Base-by-base conservation (phyloP, 78 protist species). In the Cavenderia fasciculata region DNA sequence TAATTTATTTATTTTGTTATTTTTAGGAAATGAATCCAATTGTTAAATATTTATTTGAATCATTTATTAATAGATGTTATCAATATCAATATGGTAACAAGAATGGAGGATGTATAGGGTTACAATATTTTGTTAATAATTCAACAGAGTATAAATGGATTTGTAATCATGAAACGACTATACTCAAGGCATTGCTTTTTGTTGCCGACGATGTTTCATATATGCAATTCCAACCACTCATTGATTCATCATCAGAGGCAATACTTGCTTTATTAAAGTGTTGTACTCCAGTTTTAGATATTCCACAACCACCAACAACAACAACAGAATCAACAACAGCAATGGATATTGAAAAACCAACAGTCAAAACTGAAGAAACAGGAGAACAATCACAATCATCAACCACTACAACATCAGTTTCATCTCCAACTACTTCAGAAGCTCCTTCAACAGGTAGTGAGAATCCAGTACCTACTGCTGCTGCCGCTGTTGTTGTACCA, bases 121-220 rank as follows among this genome's bases (percentile, higher is more conserved):
- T 96, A 2, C 38, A 46, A 29, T 44, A 40, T 18, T 61, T 96
- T 11, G 25, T 71, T 7, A 25, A 68, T n/a, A 71, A 66, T 18
- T 56, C 74, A 73, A 69, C 90, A 14, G 54, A 44, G 25, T 14
- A 16, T 12, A 21, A 31, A 19, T 77, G 94, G 92, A 57, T 94
- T 14, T 23, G 16, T 0, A 31, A 16, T 12, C 38, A 19, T 43
- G 84, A 96, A 78, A n/a, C 51, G 19, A 38, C 21, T 2, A 1
- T 94, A 4, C 41, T 92, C n/a, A 41, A 73, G 33, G 95, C 96
- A 25, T 61, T 96, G 52, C 40, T 96, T n/a, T 70, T 68, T 40
- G 74, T 95, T 36, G 43, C 87, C 56, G 77, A 76, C 52, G 95
- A 92, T 85, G 21, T 90, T 11, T 5, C 89, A 5, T 69, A 74